Evolutionary conservation across 305 asterid species (phyloP), one percentile per base, ranked within the genome.

Genomic region (Solanum hybrid): DNA sequence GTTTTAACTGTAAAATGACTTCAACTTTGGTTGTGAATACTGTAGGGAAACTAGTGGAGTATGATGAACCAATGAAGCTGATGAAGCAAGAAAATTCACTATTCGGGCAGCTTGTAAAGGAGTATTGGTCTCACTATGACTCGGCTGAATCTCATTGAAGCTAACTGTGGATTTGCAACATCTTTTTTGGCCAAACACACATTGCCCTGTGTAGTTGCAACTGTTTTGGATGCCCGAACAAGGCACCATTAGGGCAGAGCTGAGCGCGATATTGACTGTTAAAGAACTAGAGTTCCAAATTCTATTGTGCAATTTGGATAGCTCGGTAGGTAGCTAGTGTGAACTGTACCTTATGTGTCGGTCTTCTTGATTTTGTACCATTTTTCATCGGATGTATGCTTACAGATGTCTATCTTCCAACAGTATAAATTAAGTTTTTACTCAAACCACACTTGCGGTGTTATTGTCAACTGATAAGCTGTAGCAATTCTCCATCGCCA

Each of bases 81-180:
- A 95, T 97, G 98, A 94, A 94, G 92, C 91, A 92, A 64, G 96
- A 95, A 88, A 95, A 93, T 81, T 96, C 99, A 2, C 89, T 97
- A 91, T 97, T 96, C 34, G 98, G 94, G 57, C 96, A 93, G 91
- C 99, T 97, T 31, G 98, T 97, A 29, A 93, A 96, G 92, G 99
- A 97, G 91, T 97, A 95, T 84, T 97, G 98, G 99, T 95, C 99
- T 87, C 96, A 94, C 89, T 78, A 91, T 89, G 95, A 92, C 31
- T 95, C 95, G 18, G 92, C 94, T 37, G 94, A 94, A 90, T 86
- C 92, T 11, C 90, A 89, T 42, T 91, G 91, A 93, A 34, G 42
- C 89, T 64, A 75, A 87, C 75, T 35, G 28, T 36, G 34, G 40
- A 51, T 87, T 74, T 57, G 82, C 61, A 26, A 14, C 81, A 20